Percentiles rank a stretch among this genome's conserved stretches.
Conservation (phyloP, 148 eudicot genomes). For the Rhododendron simsii region DNA sequence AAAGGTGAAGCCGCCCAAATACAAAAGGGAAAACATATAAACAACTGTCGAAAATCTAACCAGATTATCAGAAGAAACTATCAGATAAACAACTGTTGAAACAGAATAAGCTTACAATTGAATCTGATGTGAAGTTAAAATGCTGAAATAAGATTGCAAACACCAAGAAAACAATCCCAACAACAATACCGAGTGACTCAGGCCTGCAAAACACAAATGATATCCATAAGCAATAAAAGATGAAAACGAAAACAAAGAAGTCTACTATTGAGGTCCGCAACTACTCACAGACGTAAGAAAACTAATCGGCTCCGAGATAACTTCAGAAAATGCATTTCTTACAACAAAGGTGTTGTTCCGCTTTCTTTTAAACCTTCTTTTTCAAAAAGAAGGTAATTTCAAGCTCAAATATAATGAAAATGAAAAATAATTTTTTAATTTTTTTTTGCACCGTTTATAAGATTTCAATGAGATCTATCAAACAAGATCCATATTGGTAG, state of each 20-base stretch:
- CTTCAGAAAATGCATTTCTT: background rate
- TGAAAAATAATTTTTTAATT: no score
- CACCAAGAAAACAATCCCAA: conserved; percentile 83
- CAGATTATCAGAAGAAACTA: background rate
- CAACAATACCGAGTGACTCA: conserved; percentile 88
- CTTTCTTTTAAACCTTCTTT: no score
- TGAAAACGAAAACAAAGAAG: background rate
- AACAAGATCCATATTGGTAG: no score
- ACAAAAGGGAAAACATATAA: background rate
- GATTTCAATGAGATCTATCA: no score
- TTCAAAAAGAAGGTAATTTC: no score
- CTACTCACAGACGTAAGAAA: background rate
- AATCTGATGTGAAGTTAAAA: conserved; percentile 85
- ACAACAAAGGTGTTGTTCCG: background rate
- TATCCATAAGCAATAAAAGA: background rate
- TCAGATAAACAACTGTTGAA: background rate
- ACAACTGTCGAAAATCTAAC: background rate
- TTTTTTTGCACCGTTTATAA: no score
- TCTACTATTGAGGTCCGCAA: background rate
- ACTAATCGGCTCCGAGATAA: background rate
- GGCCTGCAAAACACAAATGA: conserved; percentile 59
- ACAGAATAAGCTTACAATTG: conserved; percentile 47
- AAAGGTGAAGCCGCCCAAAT: background rate
- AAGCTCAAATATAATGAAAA: no score
- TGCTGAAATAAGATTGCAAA: conserved; percentile 75